Conservation (phyloP, 176 grass and related monocot species). For the Cenchrus americanus region DNA sequence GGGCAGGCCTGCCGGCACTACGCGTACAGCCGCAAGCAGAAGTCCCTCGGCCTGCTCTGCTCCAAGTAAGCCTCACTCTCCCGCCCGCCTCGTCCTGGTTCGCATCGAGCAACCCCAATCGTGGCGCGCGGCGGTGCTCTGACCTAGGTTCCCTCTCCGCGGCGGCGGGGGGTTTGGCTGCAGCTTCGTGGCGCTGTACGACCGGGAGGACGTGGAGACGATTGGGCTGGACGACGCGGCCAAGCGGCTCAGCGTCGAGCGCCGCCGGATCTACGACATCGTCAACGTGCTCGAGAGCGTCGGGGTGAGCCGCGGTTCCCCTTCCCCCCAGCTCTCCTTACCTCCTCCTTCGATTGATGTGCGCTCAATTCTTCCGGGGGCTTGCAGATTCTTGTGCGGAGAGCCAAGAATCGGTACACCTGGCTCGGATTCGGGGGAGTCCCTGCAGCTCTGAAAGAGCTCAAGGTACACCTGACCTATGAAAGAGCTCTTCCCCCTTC, state of each 20-base stretch:
- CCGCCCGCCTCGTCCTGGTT: background rate
- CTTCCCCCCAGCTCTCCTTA: background rate
- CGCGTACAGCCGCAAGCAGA: slow-evolving; percentile 92
- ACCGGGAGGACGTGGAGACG: slow-evolving; percentile 67
- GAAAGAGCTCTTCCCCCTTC: background rate
- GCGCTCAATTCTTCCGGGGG: background rate
- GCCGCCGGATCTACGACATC: slow-evolving; percentile 98
- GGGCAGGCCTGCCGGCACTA: slow-evolving; percentile 39
- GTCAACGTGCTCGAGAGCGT: slow-evolving; percentile 94
- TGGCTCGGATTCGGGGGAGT: slow-evolving; percentile 91
- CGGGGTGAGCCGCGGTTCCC: slow-evolving; percentile 62
- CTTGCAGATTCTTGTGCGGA: slow-evolving; percentile 75
- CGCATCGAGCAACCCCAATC: background rate
- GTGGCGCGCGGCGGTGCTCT: slow-evolving; percentile 26
- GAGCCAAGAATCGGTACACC: slow-evolving; percentile 76
- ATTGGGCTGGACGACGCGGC: slow-evolving; percentile 84
- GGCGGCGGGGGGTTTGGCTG: background rate
- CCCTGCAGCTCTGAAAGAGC: slow-evolving; percentile 62
- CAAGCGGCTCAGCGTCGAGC: slow-evolving; percentile 78
- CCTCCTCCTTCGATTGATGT: background rate
- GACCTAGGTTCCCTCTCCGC: background rate
- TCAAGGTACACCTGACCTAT: slow-evolving; percentile 57
- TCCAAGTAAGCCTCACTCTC: slow-evolving; percentile 59
- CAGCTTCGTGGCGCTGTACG: slow-evolving; percentile 86
- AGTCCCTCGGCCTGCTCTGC: slow-evolving; percentile 85